Evolutionary conservation across 2,329 filamentous ascomycete species (phyloP).

Genomic region (Cladorrhinum sp.): DNA sequence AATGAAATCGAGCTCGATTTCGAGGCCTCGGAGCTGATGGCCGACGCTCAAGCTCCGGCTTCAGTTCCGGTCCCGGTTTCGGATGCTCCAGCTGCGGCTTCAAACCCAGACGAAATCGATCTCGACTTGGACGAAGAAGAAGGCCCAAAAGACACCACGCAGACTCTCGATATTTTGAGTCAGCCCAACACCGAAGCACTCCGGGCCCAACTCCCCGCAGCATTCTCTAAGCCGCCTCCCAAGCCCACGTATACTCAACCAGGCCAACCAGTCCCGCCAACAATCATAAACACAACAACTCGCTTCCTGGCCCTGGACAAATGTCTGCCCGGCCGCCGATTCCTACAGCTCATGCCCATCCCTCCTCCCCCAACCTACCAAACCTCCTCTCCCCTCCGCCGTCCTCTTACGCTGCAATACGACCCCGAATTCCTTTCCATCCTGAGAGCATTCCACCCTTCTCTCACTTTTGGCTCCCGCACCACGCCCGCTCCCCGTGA

Average conservation of each 20-base stretch:
- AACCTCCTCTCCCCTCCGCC: conserved; percentile 19
- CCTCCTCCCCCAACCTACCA: conserved; percentile 34
- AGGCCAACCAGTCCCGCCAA: conserved; percentile 63
- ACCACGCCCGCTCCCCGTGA: conserved; percentile 53
- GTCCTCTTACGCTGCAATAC: conserved; percentile 61
- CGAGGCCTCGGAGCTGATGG: too few relatives aligned
- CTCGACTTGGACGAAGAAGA: conserved; percentile 13
- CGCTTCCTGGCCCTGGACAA: conserved; percentile 91
- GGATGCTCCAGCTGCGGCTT: too few relatives aligned
- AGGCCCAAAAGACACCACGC: background rate
- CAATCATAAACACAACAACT: conserved; percentile 75
- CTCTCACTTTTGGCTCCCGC: conserved; percentile 62
- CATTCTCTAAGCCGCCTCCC: conserved; percentile 54
- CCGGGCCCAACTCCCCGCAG: conserved; percentile 71
- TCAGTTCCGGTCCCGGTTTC: background rate
- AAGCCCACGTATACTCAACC: conserved; percentile 40
- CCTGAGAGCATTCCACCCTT: conserved; percentile 71
- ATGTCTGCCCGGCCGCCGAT: conserved; percentile 74
- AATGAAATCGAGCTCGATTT: conserved; percentile 26
- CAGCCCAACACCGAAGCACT: conserved; percentile 51
- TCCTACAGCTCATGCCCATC: conserved; percentile 74
- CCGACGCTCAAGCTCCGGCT: background rate
- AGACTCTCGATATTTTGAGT: conserved; percentile 6
- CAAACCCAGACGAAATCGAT: conserved; percentile 26
- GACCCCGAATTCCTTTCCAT: conserved; percentile 97